Evolutionary conservation across 176 grass and related monocot species (phyloP).

Genomic region (Lolium rigidum): DNA sequence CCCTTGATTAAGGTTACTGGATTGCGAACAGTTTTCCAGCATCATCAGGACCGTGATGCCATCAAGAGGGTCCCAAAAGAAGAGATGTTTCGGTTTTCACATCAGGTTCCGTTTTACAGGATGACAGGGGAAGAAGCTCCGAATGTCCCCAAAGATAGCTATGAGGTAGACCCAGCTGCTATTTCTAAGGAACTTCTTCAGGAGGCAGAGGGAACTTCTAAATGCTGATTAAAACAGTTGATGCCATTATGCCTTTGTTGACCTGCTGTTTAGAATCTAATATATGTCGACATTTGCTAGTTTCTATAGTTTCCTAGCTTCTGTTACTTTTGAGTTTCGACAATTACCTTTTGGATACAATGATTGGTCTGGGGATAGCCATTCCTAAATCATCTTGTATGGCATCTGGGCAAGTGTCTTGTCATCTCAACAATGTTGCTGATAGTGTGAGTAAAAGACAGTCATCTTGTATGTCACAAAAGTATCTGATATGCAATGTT

Average conservation of each 20-base stretch:
- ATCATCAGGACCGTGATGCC: constrained; percentile 33
- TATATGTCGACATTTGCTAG: constrained; percentile 17
- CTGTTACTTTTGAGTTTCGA: constrained; percentile 37
- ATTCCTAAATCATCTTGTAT: constrained; percentile 22
- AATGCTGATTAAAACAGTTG: constrained; percentile 38
- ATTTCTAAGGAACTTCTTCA: constrained; percentile 72
- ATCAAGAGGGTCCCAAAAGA: constrained; percentile 55
- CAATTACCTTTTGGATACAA: constrained; percentile 41
- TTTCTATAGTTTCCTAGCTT: constrained; percentile 42
- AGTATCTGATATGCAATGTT: neutral
- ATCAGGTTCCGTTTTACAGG: constrained; percentile 65
- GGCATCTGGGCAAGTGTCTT: neutral
- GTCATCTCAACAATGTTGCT: constrained; percentile 14
- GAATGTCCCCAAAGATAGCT: constrained; percentile 62
- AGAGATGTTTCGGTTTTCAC: constrained; percentile 76
- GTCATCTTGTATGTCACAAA: constrained; percentile 26
- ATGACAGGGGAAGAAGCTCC: constrained; percentile 63
- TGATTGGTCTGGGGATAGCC: constrained; percentile 34
- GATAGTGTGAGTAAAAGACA: constrained; percentile 2
- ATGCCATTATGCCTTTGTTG: constrained; percentile 24
- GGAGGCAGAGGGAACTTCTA: constrained; percentile 30
- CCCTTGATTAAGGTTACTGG: constrained; percentile 61
- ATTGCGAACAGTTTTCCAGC: constrained; percentile 61
- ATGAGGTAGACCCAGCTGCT: constrained; percentile 71
- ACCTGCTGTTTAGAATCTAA: constrained; percentile 44